A percentile compares a stretch with the other conserved stretches of the same genome.
Conservation (phyloP, 208 protist genomes). For the Acanthamoeba royreba region DNA sequence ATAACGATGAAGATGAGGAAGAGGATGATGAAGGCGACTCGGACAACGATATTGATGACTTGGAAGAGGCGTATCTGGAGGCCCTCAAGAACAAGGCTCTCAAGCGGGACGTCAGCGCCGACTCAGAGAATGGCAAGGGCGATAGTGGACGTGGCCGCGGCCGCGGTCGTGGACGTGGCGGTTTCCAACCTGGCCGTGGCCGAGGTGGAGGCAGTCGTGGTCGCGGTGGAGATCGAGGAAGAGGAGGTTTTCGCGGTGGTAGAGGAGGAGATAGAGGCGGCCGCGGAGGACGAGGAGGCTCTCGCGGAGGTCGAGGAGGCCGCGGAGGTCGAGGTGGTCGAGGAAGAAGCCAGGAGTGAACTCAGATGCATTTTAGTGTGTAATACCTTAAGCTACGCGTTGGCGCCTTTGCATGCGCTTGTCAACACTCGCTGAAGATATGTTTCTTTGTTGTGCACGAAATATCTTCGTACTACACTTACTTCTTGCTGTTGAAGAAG, state of each 20-base stretch:
- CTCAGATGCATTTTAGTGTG: no score
- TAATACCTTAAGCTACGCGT: no score
- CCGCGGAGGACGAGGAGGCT: neutral
- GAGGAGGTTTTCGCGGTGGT: neutral
- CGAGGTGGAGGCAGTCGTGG: neutral
- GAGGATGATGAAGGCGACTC: neutral
- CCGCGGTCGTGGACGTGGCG: neutral
- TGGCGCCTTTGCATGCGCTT: no score
- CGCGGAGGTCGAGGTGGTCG: no score
- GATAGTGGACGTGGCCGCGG: neutral
- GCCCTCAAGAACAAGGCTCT: slow-evolving; percentile 15
- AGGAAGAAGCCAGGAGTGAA: no score
- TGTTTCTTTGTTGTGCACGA: no score
- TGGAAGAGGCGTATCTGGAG: neutral
- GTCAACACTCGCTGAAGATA: no score
- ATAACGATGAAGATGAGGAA: neutral
- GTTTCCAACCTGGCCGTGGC: neutral
- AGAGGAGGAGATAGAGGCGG: neutral
- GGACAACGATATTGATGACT: neutral
- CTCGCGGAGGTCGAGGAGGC: no score
- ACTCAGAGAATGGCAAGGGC: neutral
- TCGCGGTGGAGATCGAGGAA: neutral
- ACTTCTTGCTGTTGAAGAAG: neutral
- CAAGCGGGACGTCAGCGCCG: neutral
- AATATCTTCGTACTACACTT: no score